phyloP scores from a whole-genome alignment of 306 rosid species.

The Medicago truncatula region DNA sequence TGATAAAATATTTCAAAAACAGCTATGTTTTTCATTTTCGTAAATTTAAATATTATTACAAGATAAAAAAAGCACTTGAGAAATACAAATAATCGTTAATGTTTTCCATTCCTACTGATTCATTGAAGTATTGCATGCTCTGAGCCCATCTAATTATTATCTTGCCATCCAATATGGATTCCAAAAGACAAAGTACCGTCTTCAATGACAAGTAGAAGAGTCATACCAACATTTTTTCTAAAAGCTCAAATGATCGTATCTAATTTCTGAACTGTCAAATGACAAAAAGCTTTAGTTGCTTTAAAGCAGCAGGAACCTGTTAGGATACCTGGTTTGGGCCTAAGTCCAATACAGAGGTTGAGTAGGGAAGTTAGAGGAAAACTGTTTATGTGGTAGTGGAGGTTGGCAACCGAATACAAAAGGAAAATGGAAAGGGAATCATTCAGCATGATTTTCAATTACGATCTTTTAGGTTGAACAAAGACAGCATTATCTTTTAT shows the following conservation, averaged over 20 bases:
- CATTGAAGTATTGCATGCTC: conserved; percentile 26
- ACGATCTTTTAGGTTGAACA: background rate
- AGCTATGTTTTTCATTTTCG: conserved; percentile 11
- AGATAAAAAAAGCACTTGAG: background rate
- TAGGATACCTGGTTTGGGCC: background rate
- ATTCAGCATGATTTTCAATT: background rate
- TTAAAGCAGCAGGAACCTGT: conserved; percentile 4
- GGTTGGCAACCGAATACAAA: background rate
- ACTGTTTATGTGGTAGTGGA: background rate
- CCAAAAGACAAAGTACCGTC: conserved; percentile 3
- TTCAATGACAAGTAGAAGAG: conserved; percentile 13
- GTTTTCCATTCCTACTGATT: conserved; percentile 24
- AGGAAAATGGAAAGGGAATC: background rate
- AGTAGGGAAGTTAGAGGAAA: background rate
- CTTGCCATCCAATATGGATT: conserved; percentile 14
- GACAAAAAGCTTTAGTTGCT: conserved; percentile 31
- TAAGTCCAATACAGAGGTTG: background rate
- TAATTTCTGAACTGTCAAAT: conserved; percentile 23
- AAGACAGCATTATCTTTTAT: background rate
- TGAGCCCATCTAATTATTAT: conserved; percentile 14
- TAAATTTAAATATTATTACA: conserved; percentile 2
- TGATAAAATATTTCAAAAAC: conserved; percentile 1
- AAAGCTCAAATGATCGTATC: conserved; percentile 5
- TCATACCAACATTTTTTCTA: conserved; percentile 19
- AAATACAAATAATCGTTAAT: conserved; percentile 12